Base-by-base conservation (phyloP, 495 filamentous ascomycete genomes). In the Annulohypoxylon nitens region DNA sequence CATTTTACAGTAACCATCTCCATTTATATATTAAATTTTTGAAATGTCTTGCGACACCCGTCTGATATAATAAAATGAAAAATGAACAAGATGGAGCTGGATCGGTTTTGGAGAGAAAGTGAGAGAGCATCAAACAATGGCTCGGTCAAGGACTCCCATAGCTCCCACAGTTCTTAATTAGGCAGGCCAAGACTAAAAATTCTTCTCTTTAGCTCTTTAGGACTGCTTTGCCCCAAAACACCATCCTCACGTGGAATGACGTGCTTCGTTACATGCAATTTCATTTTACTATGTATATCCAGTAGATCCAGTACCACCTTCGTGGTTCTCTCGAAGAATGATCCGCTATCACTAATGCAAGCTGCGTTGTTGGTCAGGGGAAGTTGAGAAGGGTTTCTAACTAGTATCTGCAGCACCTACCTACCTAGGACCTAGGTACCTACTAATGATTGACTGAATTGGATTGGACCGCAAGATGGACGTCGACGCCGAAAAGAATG, bases 401-500 rank as follows among this genome's bases (percentile, higher is more conserved):
- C 8, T 9, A 50, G 20, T 53, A 53, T 1, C 16, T 50, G 20
- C 20, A 23, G 20, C 1, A 53, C 12, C 50, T 54, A 54, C 12
- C 25, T 39, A 39, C 36, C 36, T 39, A 39, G 36, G 6, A 3
- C 36, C 36, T 39, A 39, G 36, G 12, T 54, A 30, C 4, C 23
- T 54, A 34, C 5, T 30, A 3, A 30, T 30, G 4, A 26, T 33
- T n/a, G 33, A 1, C 51, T 33, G 33, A 2, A 33, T 3, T 26
- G 2, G 25, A 25, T 18, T 45, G 23, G 11, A 63, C 33, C 11
- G 25, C 12, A 23, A 41, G 68, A 74, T 74, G 72, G 67, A 70
- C n/a, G 51, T 51, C 67, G 72, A 74, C 43, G 33, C 72, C 39
- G 72, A 74, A 64, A 74, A 74, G 67, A 74, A 74, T 18, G 69